A percentile compares a stretch with the other conserved stretches of the same genome.
Conservation (phyloP, 2,329 filamentous ascomycete species). For the Penicillium hesseltinei region DNA sequence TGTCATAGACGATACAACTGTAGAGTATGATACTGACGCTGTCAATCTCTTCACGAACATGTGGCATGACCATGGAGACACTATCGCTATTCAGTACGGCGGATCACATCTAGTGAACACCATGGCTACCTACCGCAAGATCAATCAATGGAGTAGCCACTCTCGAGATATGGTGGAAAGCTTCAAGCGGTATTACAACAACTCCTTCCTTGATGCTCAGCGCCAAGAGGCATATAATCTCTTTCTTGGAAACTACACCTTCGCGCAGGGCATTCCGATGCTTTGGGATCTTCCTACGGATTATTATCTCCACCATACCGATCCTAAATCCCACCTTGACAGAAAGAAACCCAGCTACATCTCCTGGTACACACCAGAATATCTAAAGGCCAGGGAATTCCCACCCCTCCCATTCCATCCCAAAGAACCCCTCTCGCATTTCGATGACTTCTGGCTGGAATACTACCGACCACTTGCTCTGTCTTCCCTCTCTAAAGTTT, state of each 20-base stretch:
- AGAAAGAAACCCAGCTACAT: conserved; percentile 71
- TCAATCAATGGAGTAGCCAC: conserved; percentile 97
- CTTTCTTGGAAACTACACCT: conserved; percentile 95
- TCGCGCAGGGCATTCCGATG: conserved; percentile 83
- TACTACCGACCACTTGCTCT: conserved; percentile 88
- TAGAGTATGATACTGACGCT: conserved; percentile 93
- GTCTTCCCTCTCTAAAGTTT: conserved; percentile 88
- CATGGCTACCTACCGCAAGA: conserved; percentile 98
- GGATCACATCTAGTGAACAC: conserved; percentile 97
- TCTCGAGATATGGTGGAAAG: conserved; percentile 98
- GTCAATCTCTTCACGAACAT: conserved; percentile 97
- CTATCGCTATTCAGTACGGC: conserved; percentile 95
- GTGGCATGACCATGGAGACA: conserved; percentile 97
- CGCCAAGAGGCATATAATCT: conserved; percentile 97
- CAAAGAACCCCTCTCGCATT: conserved; percentile 49
- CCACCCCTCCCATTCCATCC: conserved; percentile 45
- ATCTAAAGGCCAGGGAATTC: conserved; percentile 63
- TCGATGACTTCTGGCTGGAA: conserved; percentile 96
- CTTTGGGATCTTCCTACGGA: conserved; percentile 94
- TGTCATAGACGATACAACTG: conserved; percentile 71
- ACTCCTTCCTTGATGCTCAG: conserved; percentile 96
- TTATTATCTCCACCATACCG: conserved; percentile 90
- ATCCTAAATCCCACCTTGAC: conserved; percentile 71
- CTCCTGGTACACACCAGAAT: conserved; percentile 76
- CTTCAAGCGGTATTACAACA: conserved; percentile 98